Percentiles rank a stretch among this genome's conserved stretches.
Conservation (phyloP, 2,329 filamentous ascomycete genomes). For the Penicillium sp. region DNA sequence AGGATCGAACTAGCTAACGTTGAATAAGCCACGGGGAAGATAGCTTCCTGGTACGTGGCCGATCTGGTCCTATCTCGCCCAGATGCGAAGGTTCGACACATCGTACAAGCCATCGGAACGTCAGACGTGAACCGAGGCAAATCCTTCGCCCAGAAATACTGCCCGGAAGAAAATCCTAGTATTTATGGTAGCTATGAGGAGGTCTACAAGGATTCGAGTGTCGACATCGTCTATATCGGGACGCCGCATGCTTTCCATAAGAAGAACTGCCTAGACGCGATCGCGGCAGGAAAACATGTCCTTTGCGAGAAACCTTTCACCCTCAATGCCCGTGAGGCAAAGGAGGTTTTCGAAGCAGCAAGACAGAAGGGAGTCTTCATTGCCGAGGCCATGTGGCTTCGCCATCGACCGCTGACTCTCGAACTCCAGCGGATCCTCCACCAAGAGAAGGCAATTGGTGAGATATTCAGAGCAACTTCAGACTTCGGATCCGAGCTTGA, state of each 20-base stretch:
- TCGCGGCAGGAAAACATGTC: conserved; percentile 35
- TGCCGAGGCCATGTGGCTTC: conserved; percentile 51
- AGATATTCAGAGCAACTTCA: conserved; percentile 9
- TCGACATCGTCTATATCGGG: conserved; percentile 59
- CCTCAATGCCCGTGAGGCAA: conserved; percentile 44
- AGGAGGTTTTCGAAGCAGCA: conserved; percentile 47
- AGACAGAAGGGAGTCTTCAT: conserved; percentile 47
- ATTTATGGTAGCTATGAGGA: conserved; percentile 13
- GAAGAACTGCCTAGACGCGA: conserved; percentile 50
- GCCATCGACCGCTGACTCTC: conserved; percentile 9
- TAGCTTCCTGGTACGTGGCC: conserved; percentile 52
- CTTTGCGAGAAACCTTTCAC: conserved; percentile 37
- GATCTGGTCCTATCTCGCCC: conserved; percentile 46
- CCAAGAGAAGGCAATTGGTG: conserved; percentile 13
- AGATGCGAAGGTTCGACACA: conserved; percentile 44
- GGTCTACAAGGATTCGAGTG: conserved; percentile 27
- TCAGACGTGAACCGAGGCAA: conserved; percentile 45
- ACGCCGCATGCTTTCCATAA: conserved; percentile 45
- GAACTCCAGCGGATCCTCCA: conserved; percentile 11
- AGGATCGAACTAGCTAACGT: neutral
- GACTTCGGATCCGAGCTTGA: conserved; percentile 10
- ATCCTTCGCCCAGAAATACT: conserved; percentile 42
- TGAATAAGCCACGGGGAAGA: conserved; percentile 46
- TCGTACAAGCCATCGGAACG: conserved; percentile 50
- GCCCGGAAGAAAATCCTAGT: conserved; percentile 3